Evolutionary conservation across 192 early-diverging fungal species (phyloP), one percentile per base, ranked within the genome.

Genomic region (Gonapodya sp.): DNA sequence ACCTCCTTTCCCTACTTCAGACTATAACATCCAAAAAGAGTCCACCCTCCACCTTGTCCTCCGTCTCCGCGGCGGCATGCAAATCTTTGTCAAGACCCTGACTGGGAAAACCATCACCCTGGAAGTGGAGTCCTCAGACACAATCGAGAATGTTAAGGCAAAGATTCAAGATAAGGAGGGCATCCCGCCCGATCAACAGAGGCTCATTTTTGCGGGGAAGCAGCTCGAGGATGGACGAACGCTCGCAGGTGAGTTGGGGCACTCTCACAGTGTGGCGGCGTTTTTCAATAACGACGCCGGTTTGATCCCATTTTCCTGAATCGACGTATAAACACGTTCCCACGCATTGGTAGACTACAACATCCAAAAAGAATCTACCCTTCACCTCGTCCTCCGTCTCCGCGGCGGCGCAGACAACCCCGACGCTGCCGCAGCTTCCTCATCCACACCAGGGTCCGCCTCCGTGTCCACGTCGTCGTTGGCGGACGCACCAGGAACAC

Each of bases 71-170:
- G 89, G 85, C 80, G 88, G 88, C 86, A 91, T 89, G 88, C 89
- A 91, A 77, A 92, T 92, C 75, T 92, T 93, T 78, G 92, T 93
- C 78, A 93, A 95, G 90, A 94, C 94, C 36, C 88, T 98, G 2
- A 98, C 96, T 35, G 96, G 96, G 83, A 98, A 96, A 92, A 97
- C 96, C 85, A 96, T 98, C 87, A 97, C 96, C 82, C 87, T 97
- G 34, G 96, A 94, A 84, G 93, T 94, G 31, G 93, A 94, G 86
- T 92, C 91, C 35, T 89, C 87, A 30, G 92, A 93, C 82, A 86
- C 87, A 78, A 94, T 95, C 81, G 94, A 95, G 73, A 91, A 93
- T 81, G 93, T 95, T 84, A 95, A 95, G 91, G 74, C 83, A 73
- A 94, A 93, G 89, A 95, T 95, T 78, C 93, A 94, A 86, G 92